Evolutionary conservation across 192 early-diverging fungal genomes (phyloP), one percentile per base, ranked within the genome.

Genomic region (Podila epigama): DNA sequence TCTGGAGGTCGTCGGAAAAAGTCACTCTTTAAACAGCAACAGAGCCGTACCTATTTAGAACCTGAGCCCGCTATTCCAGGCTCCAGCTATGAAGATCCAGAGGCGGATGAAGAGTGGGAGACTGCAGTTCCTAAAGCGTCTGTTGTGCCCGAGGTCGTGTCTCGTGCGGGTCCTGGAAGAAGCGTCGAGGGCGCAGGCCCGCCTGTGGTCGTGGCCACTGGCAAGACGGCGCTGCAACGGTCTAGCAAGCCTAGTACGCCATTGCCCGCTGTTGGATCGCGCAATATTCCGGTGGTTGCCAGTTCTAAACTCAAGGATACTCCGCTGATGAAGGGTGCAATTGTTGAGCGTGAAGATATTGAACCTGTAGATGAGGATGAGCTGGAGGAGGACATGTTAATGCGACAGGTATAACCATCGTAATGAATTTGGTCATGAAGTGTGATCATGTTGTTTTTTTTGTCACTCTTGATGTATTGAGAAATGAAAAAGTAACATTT

Each of bases 311-410:
- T 40, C 66, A 81, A 37, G 64, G 84, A 85, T 32, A 81, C 72
- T 10, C 52, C 75, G 1, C 34, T 73, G 4, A 81, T 85, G 84
- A 70, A 69, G 51, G 81, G 81, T n/a, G 66, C 63, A 3, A 79
- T 86, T 32, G 79, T 82, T 25, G 82, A 86, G 60, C 69, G 66
- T 18, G 83, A 84, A 3, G 55, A 67, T 1, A 64, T 80, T 18
- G 75, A 84, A 12, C 42, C 73, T n/a, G 64, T 84, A 22, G 71
- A 86, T 34, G 53, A 81, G 48, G 85, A 86, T 13, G 79, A 79
- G 39, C 58, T 82, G 5, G 83, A 84, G 44, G 81, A 84, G 9
- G 81, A 86, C 32, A 84, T 86, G 85, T 59, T 84, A 36, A 58
- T 82, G 37, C 60, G 68, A 52, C 83, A 86, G 59, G 84, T 83